Percentiles rank a stretch among this genome's conserved stretches.
Evolutionary conservation across 352 stramenopile species (phyloP).

Genomic region (Aphanomyces cochlioides): DNA sequence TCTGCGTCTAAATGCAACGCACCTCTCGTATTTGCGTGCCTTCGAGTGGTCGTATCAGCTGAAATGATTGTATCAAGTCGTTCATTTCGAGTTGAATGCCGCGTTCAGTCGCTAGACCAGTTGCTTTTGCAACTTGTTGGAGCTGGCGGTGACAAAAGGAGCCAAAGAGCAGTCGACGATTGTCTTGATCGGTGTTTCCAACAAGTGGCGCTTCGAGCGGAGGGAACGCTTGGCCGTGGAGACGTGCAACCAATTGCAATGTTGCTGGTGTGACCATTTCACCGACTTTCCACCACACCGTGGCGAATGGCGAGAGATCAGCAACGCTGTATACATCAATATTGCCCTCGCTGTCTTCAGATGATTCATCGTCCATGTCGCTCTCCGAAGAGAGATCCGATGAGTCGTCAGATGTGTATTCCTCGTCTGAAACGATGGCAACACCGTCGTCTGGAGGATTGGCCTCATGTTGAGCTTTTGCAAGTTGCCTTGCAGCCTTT

Average conservation of each 20-base stretch:
- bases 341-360: slow-evolving; percentile 42
- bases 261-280: slow-evolving; percentile 28
- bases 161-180: slow-evolving; percentile 12
- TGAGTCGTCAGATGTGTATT: slow-evolving; percentile 68
- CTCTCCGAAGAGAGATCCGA: slow-evolving; percentile 69
- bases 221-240: neutral
- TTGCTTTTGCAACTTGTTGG: neutral
- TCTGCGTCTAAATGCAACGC: neutral
- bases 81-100: slow-evolving; percentile 18
- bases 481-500: slow-evolving; percentile 67
- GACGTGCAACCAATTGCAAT: slow-evolving; percentile 3
- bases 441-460: slow-evolving; percentile 38
- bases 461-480: slow-evolving; percentile 31
- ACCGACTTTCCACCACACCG: slow-evolving; percentile 22
- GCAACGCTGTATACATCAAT: slow-evolving; percentile 36
- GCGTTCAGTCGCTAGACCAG: slow-evolving; percentile 2
- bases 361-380: slow-evolving; percentile 56
- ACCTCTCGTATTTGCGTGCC: slow-evolving; percentile 23
- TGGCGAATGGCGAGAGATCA: slow-evolving; percentile 24
- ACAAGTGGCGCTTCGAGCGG: neutral
- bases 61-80: slow-evolving; percentile 13
- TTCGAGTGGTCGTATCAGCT: slow-evolving; percentile 19
- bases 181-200: slow-evolving; percentile 2
- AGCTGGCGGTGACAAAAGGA: slow-evolving; percentile 20
- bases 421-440: slow-evolving; percentile 37